A percentile compares a stretch with the other conserved stretches of the same genome.
Evolutionary conservation across 148 eudicot species (phyloP).

Genomic region (Tetragonia tetragonoides): DNA sequence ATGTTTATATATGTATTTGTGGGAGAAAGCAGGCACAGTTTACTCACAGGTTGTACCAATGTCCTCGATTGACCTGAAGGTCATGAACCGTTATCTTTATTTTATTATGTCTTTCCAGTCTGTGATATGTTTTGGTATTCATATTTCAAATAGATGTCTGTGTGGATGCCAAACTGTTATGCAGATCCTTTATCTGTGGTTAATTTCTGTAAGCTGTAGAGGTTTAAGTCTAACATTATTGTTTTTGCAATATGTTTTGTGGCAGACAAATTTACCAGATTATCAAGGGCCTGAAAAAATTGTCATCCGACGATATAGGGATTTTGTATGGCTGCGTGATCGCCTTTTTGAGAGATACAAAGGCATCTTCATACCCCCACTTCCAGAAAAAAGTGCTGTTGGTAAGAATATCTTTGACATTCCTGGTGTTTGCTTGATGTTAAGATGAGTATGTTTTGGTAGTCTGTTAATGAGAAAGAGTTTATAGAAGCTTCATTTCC

Average conservation of each 20-base stretch:
- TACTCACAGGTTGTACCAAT: neutral
- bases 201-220: neutral
- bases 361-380: constrained; percentile 95
- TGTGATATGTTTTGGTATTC: neutral
- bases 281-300: constrained; percentile 92
- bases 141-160: neutral
- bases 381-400: constrained; percentile 98
- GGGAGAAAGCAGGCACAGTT: neutral
- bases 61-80: neutral
- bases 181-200: neutral
- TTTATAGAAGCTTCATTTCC: neutral
- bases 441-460: neutral
- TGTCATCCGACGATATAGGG: constrained; percentile 89
- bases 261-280: constrained; percentile 91
- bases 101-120: neutral
- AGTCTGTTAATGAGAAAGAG: neutral
- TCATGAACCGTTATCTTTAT: neutral
- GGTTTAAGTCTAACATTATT: constrained; percentile 2
- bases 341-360: constrained; percentile 93
- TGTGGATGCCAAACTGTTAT: neutral
- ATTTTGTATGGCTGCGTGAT: constrained; percentile 94
- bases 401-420: constrained; percentile 41
- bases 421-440: neutral
- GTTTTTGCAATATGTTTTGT: constrained; percentile 11
- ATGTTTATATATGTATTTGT: neutral